Evolutionary conservation across 345 rosid genomes (phyloP).

Genomic region (Dipteronia sinensis): DNA sequence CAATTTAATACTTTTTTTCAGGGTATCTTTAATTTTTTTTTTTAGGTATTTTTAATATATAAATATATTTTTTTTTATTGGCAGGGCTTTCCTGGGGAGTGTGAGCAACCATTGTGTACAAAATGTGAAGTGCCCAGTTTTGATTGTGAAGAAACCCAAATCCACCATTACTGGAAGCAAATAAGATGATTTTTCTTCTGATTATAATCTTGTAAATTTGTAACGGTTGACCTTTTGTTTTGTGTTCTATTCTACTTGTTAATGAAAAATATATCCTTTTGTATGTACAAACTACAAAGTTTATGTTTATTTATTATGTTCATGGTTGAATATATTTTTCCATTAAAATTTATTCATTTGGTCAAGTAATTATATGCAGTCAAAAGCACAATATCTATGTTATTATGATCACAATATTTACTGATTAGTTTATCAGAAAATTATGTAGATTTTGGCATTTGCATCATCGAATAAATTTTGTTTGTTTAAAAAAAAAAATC

Average conservation of each 20-base stretch:
- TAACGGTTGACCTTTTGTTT: background rate
- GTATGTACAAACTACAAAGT: too few relatives aligned
- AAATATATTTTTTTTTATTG: too few relatives aligned
- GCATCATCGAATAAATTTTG: background rate
- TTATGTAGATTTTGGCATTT: background rate
- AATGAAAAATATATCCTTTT: too few relatives aligned
- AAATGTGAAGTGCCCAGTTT: slow-evolving; percentile 58
- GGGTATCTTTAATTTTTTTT: too few relatives aligned
- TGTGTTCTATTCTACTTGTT: too few relatives aligned
- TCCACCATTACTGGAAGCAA: background rate
- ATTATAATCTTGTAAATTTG: background rate
- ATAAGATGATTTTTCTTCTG: background rate
- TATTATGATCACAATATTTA: background rate
- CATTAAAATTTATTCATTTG: background rate
- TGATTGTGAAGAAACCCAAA: slow-evolving; percentile 67
- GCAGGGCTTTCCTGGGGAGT: slow-evolving; percentile 61
- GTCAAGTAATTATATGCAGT: background rate
- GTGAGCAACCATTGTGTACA: slow-evolving; percentile 75
- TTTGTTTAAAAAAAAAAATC: background rate
- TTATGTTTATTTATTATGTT: too few relatives aligned
- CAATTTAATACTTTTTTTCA: background rate
- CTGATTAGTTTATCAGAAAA: background rate
- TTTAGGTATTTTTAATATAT: too few relatives aligned
- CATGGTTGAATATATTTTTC: too few relatives aligned
- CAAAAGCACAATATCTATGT: background rate